Percentiles rank a stretch among this genome's conserved stretches.
Conservation (phyloP, 2,329 filamentous ascomycete genomes). For the Pyrenophora graminea region DNA sequence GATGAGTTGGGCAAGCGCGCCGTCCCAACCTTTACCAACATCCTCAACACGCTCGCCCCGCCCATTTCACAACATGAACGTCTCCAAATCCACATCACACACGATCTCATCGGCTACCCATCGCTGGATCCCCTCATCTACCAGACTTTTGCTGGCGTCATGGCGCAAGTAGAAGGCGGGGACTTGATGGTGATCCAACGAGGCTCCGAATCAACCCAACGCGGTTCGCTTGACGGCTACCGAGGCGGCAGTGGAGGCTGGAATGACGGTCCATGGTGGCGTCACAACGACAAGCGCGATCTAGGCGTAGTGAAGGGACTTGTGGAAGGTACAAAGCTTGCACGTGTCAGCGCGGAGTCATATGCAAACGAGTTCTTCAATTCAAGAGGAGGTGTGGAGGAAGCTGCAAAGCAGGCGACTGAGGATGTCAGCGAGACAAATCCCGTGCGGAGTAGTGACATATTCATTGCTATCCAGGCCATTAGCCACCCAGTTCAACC, state of each 20-base stretch:
- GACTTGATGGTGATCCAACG: slow-evolving; percentile 93
- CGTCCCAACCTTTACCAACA: slow-evolving; percentile 90
- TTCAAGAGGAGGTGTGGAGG: slow-evolving; percentile 75
- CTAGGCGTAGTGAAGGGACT: slow-evolving; percentile 80
- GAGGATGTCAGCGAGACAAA: slow-evolving; percentile 81
- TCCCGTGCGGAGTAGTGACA: slow-evolving; percentile 87
- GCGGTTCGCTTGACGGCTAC: slow-evolving; percentile 64
- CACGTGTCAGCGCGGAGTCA: slow-evolving; percentile 82
- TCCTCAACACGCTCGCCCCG: slow-evolving; percentile 92
- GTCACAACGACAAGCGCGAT: slow-evolving; percentile 71
- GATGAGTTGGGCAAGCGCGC: slow-evolving; percentile 73
- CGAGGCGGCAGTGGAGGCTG: slow-evolving; percentile 68
- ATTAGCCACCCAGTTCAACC: slow-evolving; percentile 68
- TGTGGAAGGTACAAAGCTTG: slow-evolving; percentile 87
- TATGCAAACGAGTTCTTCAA: slow-evolving; percentile 87
- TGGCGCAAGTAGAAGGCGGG: slow-evolving; percentile 98
- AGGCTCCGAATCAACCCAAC: slow-evolving; percentile 79
- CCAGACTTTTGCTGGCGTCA: slow-evolving; percentile 88
- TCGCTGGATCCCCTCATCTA: slow-evolving; percentile 92
- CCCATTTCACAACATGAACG: slow-evolving; percentile 97
- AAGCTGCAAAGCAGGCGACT: slow-evolving; percentile 77
- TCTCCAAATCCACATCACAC: slow-evolving; percentile 94
- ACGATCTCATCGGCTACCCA: slow-evolving; percentile 93
- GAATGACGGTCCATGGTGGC: slow-evolving; percentile 97
- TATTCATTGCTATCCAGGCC: slow-evolving; percentile 95